phyloP scores from a whole-genome alignment of 1,139 yeast species.

The Kazachstania sp. region DNA sequence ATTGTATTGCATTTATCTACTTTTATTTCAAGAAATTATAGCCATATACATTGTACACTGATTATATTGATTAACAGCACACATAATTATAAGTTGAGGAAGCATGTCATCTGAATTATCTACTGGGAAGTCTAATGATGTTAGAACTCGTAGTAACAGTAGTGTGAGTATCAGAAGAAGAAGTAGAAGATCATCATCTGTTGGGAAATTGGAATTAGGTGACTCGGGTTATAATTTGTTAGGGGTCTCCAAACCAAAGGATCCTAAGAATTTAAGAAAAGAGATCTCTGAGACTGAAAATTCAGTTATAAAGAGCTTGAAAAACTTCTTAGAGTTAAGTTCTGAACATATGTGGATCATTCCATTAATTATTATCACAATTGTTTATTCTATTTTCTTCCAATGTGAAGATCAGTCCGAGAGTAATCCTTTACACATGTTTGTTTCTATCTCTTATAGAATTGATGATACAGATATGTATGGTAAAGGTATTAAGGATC shows the following conservation, averaged over 20 bases:
- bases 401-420: conserved; percentile 46
- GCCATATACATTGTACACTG: too few species aligned
- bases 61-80: too few species aligned
- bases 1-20: too few species aligned
- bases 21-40: too few species aligned
- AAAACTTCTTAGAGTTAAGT: conserved; percentile 48
- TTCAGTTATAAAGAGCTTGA: not conserved
- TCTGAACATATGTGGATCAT: conserved; percentile 74
- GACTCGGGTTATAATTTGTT: conserved; percentile 28
- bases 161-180: conserved; percentile 8
- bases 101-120: not conserved
- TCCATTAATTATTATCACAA: conserved; percentile 46
- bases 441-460: conserved; percentile 62
- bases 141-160: conserved; percentile 1
- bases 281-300: not conserved
- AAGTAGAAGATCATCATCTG: conserved; percentile 28
- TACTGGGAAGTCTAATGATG: not conserved
- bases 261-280: conserved; percentile 13
- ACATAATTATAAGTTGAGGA: too few species aligned
- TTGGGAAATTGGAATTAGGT: conserved; percentile 30
- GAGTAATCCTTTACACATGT: conserved; percentile 54
- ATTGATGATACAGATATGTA: conserved; percentile 42
- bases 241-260: conserved; percentile 20
- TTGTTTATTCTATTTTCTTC: conserved; percentile 37
- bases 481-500: conserved; percentile 82